Conservation (phyloP, 306 rosid species). For the Cicer yamashitae region DNA sequence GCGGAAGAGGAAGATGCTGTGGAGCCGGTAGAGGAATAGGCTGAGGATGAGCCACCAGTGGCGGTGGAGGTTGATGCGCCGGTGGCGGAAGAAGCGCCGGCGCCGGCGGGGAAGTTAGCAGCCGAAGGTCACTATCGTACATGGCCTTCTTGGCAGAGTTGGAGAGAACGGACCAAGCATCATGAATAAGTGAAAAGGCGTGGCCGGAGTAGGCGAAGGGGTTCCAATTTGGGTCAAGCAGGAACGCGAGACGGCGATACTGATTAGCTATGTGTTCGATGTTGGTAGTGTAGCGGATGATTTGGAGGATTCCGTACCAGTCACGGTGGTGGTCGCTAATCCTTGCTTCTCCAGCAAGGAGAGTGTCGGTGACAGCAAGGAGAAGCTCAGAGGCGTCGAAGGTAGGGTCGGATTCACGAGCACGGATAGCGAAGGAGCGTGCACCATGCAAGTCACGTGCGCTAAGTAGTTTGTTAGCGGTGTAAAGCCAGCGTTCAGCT, state of each 20-base stretch:
- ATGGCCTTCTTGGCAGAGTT: constrained; percentile 62
- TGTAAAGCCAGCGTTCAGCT: constrained; percentile 85
- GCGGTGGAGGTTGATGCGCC: constrained; percentile 4
- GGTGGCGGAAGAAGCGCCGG: constrained; percentile 41
- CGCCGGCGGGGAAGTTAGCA: constrained; percentile 48
- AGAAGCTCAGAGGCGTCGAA: constrained; percentile 71
- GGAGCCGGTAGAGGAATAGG: no score
- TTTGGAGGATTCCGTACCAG: constrained; percentile 73
- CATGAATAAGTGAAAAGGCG: constrained; percentile 74
- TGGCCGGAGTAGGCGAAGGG: constrained; percentile 65
- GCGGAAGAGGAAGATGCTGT: no score
- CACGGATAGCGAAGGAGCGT: constrained; percentile 80
- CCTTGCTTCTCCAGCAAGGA: constrained; percentile 67
- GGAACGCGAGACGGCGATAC: constrained; percentile 74
- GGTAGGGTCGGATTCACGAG: constrained; percentile 80
- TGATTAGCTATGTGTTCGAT: constrained; percentile 73
- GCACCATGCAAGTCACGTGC: constrained; percentile 85
- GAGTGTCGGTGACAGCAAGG: constrained; percentile 77
- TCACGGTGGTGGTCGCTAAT: constrained; percentile 67
- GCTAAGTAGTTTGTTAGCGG: constrained; percentile 76
- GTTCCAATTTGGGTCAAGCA: constrained; percentile 69
- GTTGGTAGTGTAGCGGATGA: constrained; percentile 64
- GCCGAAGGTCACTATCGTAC: constrained; percentile 64
- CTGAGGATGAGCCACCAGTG: no score
- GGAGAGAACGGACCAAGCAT: constrained; percentile 82